Evolutionary conservation across 257 asterid species (phyloP).

Genomic region (Solanum appendiculatum): DNA sequence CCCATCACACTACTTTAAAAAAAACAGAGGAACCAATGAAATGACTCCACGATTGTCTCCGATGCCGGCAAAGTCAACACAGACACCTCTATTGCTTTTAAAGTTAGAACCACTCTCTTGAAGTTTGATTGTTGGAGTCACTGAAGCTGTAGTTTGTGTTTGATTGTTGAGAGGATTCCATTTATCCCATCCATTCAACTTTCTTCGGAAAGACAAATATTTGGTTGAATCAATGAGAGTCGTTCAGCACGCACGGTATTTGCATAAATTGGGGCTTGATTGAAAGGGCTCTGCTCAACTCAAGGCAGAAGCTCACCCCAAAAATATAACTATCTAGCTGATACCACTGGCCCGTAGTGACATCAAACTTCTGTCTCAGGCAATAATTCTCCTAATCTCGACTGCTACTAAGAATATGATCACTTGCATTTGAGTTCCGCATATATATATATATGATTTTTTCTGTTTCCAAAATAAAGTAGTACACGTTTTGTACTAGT

Average conservation of each 20-base stretch:
- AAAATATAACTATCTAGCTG: not conserved
- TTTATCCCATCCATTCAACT: not conserved
- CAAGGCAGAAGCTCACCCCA: not conserved
- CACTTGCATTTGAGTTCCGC: not conserved
- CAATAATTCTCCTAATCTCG: not conserved
- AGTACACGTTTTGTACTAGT: not conserved
- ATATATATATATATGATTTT: too few species aligned
- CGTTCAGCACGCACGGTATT: too few species aligned
- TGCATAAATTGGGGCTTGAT: too few species aligned
- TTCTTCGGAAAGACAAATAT: not conserved
- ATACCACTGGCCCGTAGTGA: not conserved
- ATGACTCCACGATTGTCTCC: not conserved
- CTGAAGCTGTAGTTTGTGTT: not conserved
- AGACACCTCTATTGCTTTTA: not conserved
- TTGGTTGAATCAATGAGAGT: too few species aligned
- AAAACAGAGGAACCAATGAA: not conserved
- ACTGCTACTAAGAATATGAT: not conserved
- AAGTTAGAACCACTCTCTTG: not conserved
- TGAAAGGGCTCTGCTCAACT: too few species aligned
- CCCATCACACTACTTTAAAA: too few species aligned
- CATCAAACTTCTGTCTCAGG: too few species aligned
- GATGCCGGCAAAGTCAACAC: not conserved
- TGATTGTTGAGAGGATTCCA: not conserved
- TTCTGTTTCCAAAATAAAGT: too few species aligned
- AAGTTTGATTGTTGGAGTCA: too few species aligned